Percentiles rank a stretch among this genome's conserved stretches.
Evolutionary conservation across 192 early-diverging fungal species (phyloP).

Genomic region (Coemansia sp.): DNA sequence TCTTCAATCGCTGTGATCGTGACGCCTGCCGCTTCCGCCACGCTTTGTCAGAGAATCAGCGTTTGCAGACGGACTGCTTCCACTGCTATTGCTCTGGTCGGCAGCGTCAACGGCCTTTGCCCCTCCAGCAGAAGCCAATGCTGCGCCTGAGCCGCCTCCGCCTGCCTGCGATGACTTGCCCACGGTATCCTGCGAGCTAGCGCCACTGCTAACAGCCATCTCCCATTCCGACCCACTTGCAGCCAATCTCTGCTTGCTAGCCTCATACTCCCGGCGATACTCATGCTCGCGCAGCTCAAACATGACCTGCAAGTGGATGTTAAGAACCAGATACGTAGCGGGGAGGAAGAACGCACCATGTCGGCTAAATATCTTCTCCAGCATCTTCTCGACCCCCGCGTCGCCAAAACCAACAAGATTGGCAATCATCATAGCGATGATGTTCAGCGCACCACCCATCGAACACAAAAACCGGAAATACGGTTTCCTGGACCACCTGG

Average conservation of each 20-base stretch:
- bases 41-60: conserved; percentile 22
- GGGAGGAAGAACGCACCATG: conserved; percentile 53
- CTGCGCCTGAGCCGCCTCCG: neutral
- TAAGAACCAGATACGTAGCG: conserved; percentile 54
- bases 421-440: conserved; percentile 92
- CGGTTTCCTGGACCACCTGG: conserved; percentile 28
- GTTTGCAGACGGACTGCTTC: conserved; percentile 8
- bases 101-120: neutral
- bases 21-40: neutral
- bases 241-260: neutral
- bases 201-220: conserved; percentile 6
- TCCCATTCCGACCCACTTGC: conserved; percentile 13
- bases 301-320: conserved; percentile 69
- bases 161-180: neutral
- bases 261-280: conserved; percentile 49
- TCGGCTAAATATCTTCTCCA: conserved; percentile 58
- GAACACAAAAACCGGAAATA: conserved; percentile 81
- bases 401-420: conserved; percentile 97
- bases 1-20: conserved; percentile 1
- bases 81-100: conserved; percentile 2
- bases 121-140: neutral
- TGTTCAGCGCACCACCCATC: conserved; percentile 76
- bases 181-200: conserved; percentile 1
- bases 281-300: conserved; percentile 80
- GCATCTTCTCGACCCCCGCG: conserved; percentile 76